Conservation (phyloP, 169 alveolate genomes). For the Plasmodium knowlesi region DNA sequence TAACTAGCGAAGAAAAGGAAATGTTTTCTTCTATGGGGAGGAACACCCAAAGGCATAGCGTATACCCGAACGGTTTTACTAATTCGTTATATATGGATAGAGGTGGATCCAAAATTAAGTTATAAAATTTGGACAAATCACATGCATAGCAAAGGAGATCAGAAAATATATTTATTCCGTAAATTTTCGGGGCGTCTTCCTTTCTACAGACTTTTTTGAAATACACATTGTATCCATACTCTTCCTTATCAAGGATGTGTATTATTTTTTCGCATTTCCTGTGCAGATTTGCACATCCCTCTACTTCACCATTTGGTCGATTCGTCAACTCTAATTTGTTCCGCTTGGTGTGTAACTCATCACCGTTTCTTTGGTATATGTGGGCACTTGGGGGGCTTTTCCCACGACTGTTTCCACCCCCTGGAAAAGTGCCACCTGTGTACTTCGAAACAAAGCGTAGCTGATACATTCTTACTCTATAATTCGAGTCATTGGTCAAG, state of each 20-base stretch:
- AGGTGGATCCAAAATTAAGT: slow-evolving; percentile 31
- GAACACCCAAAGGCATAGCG: slow-evolving; percentile 44
- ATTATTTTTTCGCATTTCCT: background rate
- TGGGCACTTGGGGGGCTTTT: background rate
- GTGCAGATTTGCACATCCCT: background rate
- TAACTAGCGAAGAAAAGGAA: slow-evolving; percentile 44
- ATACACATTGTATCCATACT: slow-evolving; percentile 55
- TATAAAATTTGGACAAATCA: slow-evolving; percentile 56
- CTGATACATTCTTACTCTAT: slow-evolving; percentile 17
- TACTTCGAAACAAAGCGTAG: slow-evolving; percentile 22
- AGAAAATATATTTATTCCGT: slow-evolving; percentile 43
- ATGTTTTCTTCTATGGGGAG: slow-evolving; percentile 49
- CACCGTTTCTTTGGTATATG: background rate
- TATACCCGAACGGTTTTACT: slow-evolving; percentile 26
- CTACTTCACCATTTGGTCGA: background rate
- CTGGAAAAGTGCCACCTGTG: background rate
- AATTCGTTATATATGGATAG: slow-evolving; percentile 58
- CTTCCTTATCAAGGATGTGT: slow-evolving; percentile 4
- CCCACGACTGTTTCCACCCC: background rate
- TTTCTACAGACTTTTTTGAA: slow-evolving; percentile 23
- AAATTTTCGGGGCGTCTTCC: slow-evolving; percentile 36
- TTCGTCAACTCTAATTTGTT: background rate
- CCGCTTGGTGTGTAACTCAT: background rate
- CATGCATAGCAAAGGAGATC: slow-evolving; percentile 28
- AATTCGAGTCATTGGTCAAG: slow-evolving; percentile 18